Evolutionary conservation across 345 rosid species (phyloP).

Genomic region (Excoecaria agallocha): DNA sequence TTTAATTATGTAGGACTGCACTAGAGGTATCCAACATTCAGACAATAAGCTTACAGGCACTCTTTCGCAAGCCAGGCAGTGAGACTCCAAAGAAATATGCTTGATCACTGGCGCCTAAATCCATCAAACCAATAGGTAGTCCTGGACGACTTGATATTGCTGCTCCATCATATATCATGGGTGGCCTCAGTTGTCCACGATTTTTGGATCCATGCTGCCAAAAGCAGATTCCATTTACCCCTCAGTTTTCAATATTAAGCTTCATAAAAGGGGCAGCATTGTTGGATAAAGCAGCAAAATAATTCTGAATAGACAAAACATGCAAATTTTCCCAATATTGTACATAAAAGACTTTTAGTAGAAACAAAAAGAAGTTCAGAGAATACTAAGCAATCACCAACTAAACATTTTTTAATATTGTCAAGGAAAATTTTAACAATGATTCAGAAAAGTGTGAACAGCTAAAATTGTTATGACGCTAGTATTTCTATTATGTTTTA

Average conservation of each 20-base stretch:
- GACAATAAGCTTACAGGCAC: conserved; percentile 36
- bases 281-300: neutral
- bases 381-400: neutral
- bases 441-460: neutral
- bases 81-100: conserved; percentile 73
- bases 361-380: neutral
- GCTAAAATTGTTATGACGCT: neutral
- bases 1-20: neutral
- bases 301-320: neutral
- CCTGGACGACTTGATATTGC: conserved; percentile 50
- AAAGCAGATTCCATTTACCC: too few species aligned
- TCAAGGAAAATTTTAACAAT: neutral
- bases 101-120: conserved; percentile 55
- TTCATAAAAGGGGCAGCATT: neutral
- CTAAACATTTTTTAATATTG: neutral
- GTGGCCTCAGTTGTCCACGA: conserved; percentile 29
- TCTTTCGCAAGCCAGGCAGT: conserved; percentile 56
- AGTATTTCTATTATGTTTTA: neutral
- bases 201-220: conserved; percentile 13
- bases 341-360: too few species aligned
- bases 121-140: conserved; percentile 60
- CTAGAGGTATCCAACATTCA: neutral
- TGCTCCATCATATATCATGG: conserved; percentile 46
- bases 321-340: neutral
- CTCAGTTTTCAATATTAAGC: neutral